These are phyloP conservation scores for Primulina eburnea DNA, from an alignment of 257 asterid genomes.

Conservation along the genomic window DNA sequence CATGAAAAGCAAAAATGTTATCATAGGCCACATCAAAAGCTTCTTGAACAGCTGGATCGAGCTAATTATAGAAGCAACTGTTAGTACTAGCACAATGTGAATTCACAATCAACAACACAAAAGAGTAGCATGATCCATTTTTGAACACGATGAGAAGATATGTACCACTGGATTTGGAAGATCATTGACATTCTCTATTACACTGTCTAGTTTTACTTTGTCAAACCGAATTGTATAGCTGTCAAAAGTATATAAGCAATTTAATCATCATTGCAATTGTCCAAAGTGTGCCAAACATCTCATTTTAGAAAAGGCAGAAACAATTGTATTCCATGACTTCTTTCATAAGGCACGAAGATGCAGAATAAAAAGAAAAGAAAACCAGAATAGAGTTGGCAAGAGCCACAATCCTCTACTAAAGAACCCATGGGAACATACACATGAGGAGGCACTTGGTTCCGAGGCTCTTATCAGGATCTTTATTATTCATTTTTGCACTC, in stretches of 20 bases:
- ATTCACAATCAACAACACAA: constrained; percentile 17
- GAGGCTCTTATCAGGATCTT: no score
- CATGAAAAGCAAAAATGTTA: constrained; percentile 86
- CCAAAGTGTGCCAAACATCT: neutral
- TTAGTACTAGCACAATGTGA: constrained; percentile 18
- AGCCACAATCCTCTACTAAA: no score
- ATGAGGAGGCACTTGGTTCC: no score
- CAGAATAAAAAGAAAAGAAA: no score
- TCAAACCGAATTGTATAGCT: constrained; percentile 80
- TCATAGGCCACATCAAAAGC: constrained; percentile 95
- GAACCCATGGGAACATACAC: no score
- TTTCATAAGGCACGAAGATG: no score
- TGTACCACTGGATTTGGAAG: constrained; percentile 87
- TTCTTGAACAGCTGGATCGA: constrained; percentile 70
- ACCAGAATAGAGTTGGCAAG: no score
- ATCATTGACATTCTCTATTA: constrained; percentile 68
- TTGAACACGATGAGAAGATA: constrained; percentile 1
- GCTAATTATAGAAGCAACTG: constrained; percentile 41
- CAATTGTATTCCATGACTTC: no score
- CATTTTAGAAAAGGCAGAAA: neutral
- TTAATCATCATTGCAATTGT: constrained; percentile 11
- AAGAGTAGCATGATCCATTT: constrained; percentile 16
- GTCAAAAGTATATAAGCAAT: constrained; percentile 17
- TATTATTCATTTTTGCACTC: no score
- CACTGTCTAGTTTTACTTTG: constrained; percentile 69